phyloP scores from a whole-genome alignment of 495 filamentous ascomycete genomes.

The Glutinoglossum americanum region DNA sequence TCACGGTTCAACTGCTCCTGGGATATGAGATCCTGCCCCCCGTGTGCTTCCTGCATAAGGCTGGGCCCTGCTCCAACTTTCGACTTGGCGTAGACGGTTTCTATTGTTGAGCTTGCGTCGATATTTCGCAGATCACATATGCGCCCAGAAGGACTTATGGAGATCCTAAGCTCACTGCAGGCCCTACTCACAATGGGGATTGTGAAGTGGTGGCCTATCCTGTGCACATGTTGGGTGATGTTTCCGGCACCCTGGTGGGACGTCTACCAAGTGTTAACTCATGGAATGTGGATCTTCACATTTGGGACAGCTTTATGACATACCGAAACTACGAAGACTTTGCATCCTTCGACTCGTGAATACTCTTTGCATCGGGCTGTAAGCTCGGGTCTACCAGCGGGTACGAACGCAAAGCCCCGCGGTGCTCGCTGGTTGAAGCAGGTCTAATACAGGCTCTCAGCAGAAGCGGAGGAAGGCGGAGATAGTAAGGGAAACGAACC shows the following conservation, averaged over 20 bases:
- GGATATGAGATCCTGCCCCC: constrained; percentile 6
- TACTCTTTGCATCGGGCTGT: constrained; percentile 60
- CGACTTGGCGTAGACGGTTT: background rate
- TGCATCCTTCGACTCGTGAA: constrained; percentile 41
- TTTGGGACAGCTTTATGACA: constrained; percentile 11
- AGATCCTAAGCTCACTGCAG: constrained; percentile 25
- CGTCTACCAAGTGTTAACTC: background rate
- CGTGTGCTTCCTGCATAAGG: constrained; percentile 8
- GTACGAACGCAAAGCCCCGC: constrained; percentile 63
- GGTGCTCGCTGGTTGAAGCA: constrained; percentile 27
- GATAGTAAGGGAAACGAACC: constrained; percentile 21
- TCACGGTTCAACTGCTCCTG: constrained; percentile 50
- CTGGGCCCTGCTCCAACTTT: background rate
- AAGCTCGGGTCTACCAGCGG: constrained; percentile 56
- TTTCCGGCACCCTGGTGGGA: constrained; percentile 25
- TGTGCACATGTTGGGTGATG: constrained; percentile 45
- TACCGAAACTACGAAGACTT: constrained; percentile 67
- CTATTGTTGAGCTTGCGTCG: background rate
- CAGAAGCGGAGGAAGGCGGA: background rate
- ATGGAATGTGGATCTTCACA: constrained; percentile 1
- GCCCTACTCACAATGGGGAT: constrained; percentile 31
- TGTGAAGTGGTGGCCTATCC: constrained; percentile 64
- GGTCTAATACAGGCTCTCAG: background rate
- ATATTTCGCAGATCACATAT: constrained; percentile 11
- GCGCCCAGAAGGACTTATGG: constrained; percentile 23